Evolutionary conservation across 345 rosid genomes (phyloP).

Genomic region (Arabis hirsuta): DNA sequence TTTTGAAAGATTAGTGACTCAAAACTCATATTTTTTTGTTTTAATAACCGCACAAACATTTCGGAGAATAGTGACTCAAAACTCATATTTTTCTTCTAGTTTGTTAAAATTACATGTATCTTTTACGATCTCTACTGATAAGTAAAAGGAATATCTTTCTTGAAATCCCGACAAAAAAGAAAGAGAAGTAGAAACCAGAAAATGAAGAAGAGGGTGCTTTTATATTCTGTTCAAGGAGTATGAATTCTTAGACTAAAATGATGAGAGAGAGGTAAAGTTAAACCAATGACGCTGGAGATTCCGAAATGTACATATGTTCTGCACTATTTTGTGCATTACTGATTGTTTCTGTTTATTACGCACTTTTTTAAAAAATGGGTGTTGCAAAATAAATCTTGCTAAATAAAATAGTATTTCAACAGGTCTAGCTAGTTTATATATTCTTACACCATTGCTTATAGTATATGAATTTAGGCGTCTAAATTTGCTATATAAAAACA

Average conservation of each 20-base stretch:
- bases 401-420: neutral
- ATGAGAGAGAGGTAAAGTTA: constrained; percentile 16
- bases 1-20: no score
- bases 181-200: constrained; percentile 12
- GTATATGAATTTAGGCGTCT: neutral
- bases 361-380: neutral
- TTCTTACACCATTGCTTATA: neutral
- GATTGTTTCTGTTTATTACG: constrained; percentile 17
- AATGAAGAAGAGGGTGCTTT: constrained; percentile 16
- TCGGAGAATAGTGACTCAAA: no score
- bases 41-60: no score
- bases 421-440: neutral
- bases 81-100: no score
- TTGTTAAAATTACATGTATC: no score
- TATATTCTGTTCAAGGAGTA: constrained; percentile 12
- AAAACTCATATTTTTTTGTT: no score
- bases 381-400: constrained; percentile 5
- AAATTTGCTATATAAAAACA: neutral
- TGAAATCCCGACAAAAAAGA: neutral
- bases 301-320: constrained; percentile 9
- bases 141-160: neutral
- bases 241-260: constrained; percentile 25
- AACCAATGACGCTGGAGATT: constrained; percentile 37
- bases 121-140: no score
- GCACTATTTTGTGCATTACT: constrained; percentile 24